Evolutionary conservation across 2,329 filamentous ascomycete species (phyloP).

Genomic region (Metarhizium sp.): DNA sequence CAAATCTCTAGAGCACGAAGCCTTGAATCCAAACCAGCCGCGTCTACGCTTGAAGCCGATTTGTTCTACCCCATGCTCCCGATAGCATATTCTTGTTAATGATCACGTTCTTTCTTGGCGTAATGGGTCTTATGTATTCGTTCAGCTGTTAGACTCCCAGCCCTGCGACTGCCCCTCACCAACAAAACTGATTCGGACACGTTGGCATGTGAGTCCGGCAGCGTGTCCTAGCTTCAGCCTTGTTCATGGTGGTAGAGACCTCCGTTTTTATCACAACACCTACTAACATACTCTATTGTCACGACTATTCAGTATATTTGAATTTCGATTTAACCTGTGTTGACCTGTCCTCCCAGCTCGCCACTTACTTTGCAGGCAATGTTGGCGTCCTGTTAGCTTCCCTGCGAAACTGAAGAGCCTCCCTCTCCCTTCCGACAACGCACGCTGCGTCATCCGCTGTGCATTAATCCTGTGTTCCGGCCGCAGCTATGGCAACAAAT

Average conservation of each 20-base stretch:
- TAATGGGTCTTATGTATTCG: not conserved
- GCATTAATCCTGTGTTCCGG: not conserved
- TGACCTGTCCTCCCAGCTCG: not conserved
- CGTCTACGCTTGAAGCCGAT: not conserved
- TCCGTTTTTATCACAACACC: not conserved
- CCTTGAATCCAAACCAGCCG: too few relatives aligned
- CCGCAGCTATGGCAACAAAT: constrained; percentile 1
- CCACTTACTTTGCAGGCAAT: not conserved
- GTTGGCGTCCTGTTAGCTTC: not conserved
- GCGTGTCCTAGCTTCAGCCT: not conserved
- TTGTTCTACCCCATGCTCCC: not conserved
- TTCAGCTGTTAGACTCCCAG: not conserved
- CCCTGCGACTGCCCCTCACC: not conserved
- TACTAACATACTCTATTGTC: not conserved
- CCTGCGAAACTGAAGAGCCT: not conserved
- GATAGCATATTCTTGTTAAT: not conserved
- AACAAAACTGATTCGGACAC: not conserved
- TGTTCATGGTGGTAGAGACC: not conserved
- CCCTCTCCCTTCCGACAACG: not conserved
- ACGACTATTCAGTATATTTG: not conserved
- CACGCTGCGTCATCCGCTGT: not conserved
- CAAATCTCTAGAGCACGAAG: too few relatives aligned
- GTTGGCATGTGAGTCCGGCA: not conserved
- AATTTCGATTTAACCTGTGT: not conserved
- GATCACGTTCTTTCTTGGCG: not conserved